Evolutionary conservation across 345 rosid genomes (phyloP).

Genomic region (Hevea brasiliensis): DNA sequence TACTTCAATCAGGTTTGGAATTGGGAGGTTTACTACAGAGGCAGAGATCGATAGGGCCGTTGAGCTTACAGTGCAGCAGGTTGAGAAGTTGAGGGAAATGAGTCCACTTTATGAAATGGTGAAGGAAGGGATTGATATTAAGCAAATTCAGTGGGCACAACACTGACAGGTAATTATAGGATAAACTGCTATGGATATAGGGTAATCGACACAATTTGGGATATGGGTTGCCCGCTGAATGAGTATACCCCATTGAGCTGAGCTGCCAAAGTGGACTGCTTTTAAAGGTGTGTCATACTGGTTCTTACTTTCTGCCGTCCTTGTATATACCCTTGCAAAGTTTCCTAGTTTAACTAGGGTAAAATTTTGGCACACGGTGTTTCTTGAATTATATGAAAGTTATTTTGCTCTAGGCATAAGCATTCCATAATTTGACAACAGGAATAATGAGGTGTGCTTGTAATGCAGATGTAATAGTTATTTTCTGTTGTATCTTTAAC

Average conservation of each 20-base stretch:
- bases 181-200: background rate
- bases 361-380: conserved; percentile 20
- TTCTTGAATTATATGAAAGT: background rate
- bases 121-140: conserved; percentile 79
- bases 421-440: background rate
- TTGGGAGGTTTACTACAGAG: conserved; percentile 91
- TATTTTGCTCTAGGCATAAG: background rate
- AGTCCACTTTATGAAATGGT: conserved; percentile 97
- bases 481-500: conserved; percentile 3
- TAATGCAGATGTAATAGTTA: background rate
- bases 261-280: background rate
- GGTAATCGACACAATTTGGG: background rate
- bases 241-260: conserved; percentile 3
- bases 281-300: background rate
- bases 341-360: conserved; percentile 13
- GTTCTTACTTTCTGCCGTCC: conserved; percentile 2
- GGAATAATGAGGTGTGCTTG: background rate
- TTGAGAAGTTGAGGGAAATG: conserved; percentile 91
- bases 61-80: conserved; percentile 85
- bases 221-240: conserved; percentile 4
- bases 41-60: conserved; percentile 81
- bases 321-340: conserved; percentile 14
- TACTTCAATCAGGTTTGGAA: conserved; percentile 94
- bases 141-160: conserved; percentile 88
- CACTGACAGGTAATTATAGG: conserved; percentile 43